Base-by-base conservation (phyloP, 2,329 filamentous ascomycete species). In the Phialocephala sp. region DNA sequence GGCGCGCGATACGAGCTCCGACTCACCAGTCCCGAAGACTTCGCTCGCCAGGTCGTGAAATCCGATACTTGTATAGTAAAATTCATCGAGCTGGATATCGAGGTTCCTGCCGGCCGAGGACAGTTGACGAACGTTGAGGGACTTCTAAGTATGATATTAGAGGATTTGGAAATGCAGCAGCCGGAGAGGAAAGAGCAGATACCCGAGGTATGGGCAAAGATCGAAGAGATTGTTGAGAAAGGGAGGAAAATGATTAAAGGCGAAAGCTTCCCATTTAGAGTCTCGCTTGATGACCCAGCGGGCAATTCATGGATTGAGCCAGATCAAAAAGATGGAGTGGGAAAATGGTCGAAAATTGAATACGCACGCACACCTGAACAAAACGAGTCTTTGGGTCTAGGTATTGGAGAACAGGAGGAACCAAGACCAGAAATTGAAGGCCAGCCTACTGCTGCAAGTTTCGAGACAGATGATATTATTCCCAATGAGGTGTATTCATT, bases 231-330 rank as follows among this genome's bases (percentile, higher is more conserved):
- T 60, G 90, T 98, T 67, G 78, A 85, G 54, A 91, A 89, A 72
- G 85, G 93, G 15, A 85, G 87, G 66, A 86, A 89, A 63, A 97
- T 98, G 88, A 80, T 97, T 11, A 85, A 86, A 2, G 91, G 93
- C 59, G 84, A 89, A 35, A 84, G 85, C 8, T 94, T 97, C 76
- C 95, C 95, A 27, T 97, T 99, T 84, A 91, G 92, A 59, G 80
- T 99, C 58, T 90, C 88, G 47, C 83, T 97, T 57, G 93, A 99
- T 76, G 95, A 99, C 77, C 91, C 92, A 2, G 91, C 94, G 0
- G 95, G 95, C 62, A 99, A 99, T 83, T 97, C 93, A 1, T 98
- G 94, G 85, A 97, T 99, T 74, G 91, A 96, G 57, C 95, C 95
- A 15, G 91, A 93, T 70, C 87, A 92, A 68, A 89, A 88, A 69